Conservation (phyloP, 1,284 basidiomycete species). For the Anthracocystis setariae region DNA sequence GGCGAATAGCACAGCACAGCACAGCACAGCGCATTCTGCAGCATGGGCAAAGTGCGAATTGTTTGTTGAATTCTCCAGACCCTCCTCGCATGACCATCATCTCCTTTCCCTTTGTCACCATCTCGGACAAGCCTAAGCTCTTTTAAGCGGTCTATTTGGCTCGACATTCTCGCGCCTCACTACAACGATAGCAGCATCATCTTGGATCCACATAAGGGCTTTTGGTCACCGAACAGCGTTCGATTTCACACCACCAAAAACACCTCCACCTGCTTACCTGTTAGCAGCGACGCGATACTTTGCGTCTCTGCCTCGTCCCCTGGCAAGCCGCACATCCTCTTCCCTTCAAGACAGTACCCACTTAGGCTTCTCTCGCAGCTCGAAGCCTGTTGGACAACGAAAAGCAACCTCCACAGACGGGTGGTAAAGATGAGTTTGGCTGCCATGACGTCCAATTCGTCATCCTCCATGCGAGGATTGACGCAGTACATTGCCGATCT, state of each 20-base stretch:
- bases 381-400: not conserved
- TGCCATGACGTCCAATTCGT: constrained; percentile 47
- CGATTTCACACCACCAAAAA: not conserved
- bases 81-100: constrained; percentile 1
- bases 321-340: too few species aligned
- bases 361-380: too few species aligned
- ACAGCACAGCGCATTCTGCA: constrained; percentile 8
- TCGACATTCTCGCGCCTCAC: not conserved
- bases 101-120: constrained; percentile 9
- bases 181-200: not conserved
- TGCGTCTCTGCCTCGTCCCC: too few species aligned
- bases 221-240: not conserved
- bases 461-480: constrained; percentile 58
- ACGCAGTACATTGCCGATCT: constrained; percentile 96
- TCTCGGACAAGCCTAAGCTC: not conserved
- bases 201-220: too few species aligned
- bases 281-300: too few species aligned
- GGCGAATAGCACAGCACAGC: constrained; percentile 13
- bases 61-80: not conserved
- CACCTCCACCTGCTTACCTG: constrained; percentile 5
- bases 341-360: not conserved
- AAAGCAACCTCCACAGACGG: not conserved
- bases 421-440: not conserved
- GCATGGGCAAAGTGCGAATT: not conserved
- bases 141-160: not conserved